Evolutionary conservation across 495 filamentous ascomycete species (phyloP).

Genomic region (Pyronema domesticum): DNA sequence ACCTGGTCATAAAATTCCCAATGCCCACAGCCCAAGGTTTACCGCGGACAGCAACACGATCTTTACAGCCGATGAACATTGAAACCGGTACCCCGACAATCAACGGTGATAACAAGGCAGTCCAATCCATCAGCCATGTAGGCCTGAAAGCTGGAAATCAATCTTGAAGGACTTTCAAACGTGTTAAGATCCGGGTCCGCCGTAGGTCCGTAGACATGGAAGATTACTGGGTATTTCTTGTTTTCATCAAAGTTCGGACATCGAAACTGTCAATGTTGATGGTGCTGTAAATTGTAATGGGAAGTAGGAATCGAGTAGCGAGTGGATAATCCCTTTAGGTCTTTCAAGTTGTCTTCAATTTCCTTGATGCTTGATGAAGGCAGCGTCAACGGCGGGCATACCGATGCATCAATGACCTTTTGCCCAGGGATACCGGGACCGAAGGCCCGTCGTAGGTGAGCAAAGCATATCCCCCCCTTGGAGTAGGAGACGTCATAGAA

Average conservation of each 20-base stretch:
- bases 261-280: conserved; percentile 64
- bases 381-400: conserved; percentile 48
- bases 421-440: conserved; percentile 81
- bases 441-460: conserved; percentile 70
- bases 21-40: conserved; percentile 68
- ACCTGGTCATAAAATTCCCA: conserved; percentile 86
- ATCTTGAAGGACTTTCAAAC: conserved; percentile 68
- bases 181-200: conserved; percentile 72
- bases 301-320: conserved; percentile 69
- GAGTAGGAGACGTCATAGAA: conserved; percentile 82
- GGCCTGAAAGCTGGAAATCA: conserved; percentile 80
- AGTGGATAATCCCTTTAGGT: conserved; percentile 46
- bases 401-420: conserved; percentile 71
- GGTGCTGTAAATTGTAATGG: conserved; percentile 67
- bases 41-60: conserved; percentile 63
- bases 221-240: conserved; percentile 82
- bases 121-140: conserved; percentile 72
- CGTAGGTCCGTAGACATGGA: conserved; percentile 86
- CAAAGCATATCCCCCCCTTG: conserved; percentile 57
- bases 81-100: conserved; percentile 85
- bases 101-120: conserved; percentile 92
- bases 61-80: conserved; percentile 67
- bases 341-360: conserved; percentile 63
- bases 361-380: conserved; percentile 45
- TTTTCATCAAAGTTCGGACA: conserved; percentile 70